Base-by-base conservation (phyloP, 2,329 filamentous ascomycete genomes). In the Microthyrium microscopicum region DNA sequence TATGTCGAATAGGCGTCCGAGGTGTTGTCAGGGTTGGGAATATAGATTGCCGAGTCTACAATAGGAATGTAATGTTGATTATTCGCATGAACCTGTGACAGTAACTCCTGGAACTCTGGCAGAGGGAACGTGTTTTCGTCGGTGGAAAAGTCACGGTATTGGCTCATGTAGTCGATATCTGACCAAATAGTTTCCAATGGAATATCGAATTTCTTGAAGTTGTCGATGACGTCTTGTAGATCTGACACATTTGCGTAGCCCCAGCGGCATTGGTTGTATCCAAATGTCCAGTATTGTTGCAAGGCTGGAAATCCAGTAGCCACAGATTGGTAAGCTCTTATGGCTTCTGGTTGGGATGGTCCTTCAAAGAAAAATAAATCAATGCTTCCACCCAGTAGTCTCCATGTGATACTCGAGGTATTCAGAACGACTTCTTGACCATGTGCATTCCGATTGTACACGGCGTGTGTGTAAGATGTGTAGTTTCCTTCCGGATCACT, bases 251-350 rank as follows among this genome's bases (percentile, higher is more conserved):
- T 82, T 25, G 65, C 58, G 49, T 89, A 89, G 1, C 81, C 82
- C 73, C 81, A 89, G 38, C 79, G 67, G 44, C 80, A 87, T 49
- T 91, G 81, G 42, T 91, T 82, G 48, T 68, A 87, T 1, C 83
- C 83, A 39, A 91, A 71, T 0, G 75, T 72, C 63, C 72, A 87
- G 56, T 89, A 89, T 42, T 79, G 74, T 47, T 85, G 77, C 70
- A 87, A 74, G 0, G 73, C 73, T 1, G 81, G 80, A 4, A 80
- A 57, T 0, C 81, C 80, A 33, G 76, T 60, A 2, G 74, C 68
- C 34, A 67, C 73, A 36, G 57, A 53, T 40, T 80, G 73, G 48
- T 87, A 89, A 25, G 77, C 66, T 48, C 70, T 71, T 12, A 72
- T 79, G 17, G 84, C 73, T 9, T 75, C 68, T 5, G 67, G 61